A percentile compares a stretch with the other conserved stretches of the same genome.
phyloP scores from a whole-genome alignment of 1,284 basidiomycete species.

The Rhodotorula sp. region DNA sequence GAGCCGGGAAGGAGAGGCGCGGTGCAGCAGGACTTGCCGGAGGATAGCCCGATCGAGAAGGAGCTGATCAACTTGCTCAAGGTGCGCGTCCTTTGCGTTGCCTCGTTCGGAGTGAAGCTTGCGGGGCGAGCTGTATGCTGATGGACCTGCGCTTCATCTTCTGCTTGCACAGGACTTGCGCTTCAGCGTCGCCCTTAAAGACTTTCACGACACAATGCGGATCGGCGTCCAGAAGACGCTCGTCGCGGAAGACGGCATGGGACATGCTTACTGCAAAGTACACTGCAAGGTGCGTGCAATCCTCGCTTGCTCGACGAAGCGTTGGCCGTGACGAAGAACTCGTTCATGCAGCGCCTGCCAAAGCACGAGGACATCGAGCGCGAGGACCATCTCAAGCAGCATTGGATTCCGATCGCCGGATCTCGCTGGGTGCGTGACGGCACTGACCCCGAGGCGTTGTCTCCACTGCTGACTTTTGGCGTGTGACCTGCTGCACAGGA shows the following conservation, averaged over 20 bases:
- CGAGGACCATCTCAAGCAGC: conserved; percentile 24
- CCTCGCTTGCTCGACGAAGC: neutral
- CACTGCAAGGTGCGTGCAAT: conserved; percentile 21
- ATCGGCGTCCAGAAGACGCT: conserved; percentile 35
- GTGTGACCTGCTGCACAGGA: conserved; percentile 8
- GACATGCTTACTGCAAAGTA: conserved; percentile 35
- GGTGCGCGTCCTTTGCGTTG: neutral
- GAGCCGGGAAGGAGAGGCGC: too few relatives aligned
- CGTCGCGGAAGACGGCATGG: conserved; percentile 34
- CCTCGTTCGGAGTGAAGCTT: neutral
- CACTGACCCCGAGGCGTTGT: too few relatives aligned
- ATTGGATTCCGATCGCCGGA: conserved; percentile 33
- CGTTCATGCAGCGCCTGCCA: conserved; percentile 25
- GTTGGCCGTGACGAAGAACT: neutral
- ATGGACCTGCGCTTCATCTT: too few relatives aligned
- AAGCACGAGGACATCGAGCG: conserved; percentile 16
- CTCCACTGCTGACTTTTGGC: neutral
- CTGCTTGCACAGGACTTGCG: conserved; percentile 20
- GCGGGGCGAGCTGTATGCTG: neutral
- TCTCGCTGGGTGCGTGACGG: conserved; percentile 23
- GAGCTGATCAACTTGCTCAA: conserved; percentile 35
- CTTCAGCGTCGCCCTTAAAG: conserved; percentile 35
- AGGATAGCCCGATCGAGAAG: conserved; percentile 33
- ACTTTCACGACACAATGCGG: conserved; percentile 31
- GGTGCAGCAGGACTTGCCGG: neutral